phyloP scores from a whole-genome alignment of 108 stramenopile species.

The Aurantiochytrium sp. region DNA sequence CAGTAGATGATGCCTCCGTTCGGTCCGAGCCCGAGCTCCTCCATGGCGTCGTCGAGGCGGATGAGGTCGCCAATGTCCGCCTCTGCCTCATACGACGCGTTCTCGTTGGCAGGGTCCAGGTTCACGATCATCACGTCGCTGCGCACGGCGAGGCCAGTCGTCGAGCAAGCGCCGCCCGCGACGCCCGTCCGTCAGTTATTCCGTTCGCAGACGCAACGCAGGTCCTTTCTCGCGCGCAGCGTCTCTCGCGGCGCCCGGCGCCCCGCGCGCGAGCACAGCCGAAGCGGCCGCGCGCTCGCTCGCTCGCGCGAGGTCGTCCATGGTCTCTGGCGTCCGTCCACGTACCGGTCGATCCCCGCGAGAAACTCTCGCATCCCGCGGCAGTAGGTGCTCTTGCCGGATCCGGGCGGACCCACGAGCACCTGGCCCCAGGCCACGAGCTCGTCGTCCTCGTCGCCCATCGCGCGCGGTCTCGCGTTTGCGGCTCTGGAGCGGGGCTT shows the following conservation, averaged over 20 bases:
- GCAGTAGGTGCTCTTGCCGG: conserved; percentile 93
- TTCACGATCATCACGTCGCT: conserved; percentile 71
- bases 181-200: too few relatives aligned
- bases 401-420: conserved; percentile 89
- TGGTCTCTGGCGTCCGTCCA: too few relatives aligned
- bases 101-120: conserved; percentile 94
- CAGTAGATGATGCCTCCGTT: conserved; percentile 92
- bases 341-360: conserved; percentile 70
- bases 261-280: too few relatives aligned
- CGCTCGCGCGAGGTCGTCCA: not conserved
- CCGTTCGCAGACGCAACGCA: too few relatives aligned
- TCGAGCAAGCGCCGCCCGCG: too few relatives aligned
- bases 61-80: conserved; percentile 76
- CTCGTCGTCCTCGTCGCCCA: not conserved
- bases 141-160: not conserved
- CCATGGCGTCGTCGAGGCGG: conserved; percentile 77
- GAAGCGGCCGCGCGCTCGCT: not conserved
- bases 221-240: too few relatives aligned
- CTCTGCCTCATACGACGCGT: conserved; percentile 61
- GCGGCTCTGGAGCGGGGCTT: too few relatives aligned
- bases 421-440: conserved; percentile 67
- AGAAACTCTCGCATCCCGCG: conserved; percentile 89
- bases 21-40: conserved; percentile 80
- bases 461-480: not conserved
- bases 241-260: too few relatives aligned